Conservation (phyloP, 352 stramenopile species). For the Pythium insidiosum region DNA sequence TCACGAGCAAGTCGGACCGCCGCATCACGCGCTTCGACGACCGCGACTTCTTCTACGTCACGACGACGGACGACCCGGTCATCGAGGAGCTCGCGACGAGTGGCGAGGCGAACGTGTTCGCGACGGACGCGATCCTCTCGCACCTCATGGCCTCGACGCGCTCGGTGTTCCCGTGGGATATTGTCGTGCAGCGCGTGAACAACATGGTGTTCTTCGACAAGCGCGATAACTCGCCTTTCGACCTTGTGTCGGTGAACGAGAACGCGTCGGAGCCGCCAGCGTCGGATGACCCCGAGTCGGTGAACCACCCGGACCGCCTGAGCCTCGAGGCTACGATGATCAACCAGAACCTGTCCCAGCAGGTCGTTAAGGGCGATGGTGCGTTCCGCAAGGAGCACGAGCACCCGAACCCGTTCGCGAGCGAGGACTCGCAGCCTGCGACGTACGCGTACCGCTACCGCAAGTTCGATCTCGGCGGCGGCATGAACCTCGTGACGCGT, state of each 20-base stretch:
- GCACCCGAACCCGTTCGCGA: slow-evolving; percentile 92
- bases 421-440: slow-evolving; percentile 90
- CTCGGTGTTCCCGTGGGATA: slow-evolving; percentile 97
- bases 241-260: slow-evolving; percentile 95
- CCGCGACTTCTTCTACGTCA: slow-evolving; percentile 96
- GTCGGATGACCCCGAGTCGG: slow-evolving; percentile 80
- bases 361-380: slow-evolving; percentile 81
- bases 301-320: slow-evolving; percentile 95
- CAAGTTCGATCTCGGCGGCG: slow-evolving; percentile 91
- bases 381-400: slow-evolving; percentile 65
- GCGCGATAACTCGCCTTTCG: slow-evolving; percentile 90
- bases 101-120: slow-evolving; percentile 91
- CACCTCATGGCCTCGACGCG: slow-evolving; percentile 96
- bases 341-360: slow-evolving; percentile 98
- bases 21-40: slow-evolving; percentile 78
- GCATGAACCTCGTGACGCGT: slow-evolving; percentile 87
- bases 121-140: slow-evolving; percentile 95
- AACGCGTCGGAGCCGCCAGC: slow-evolving; percentile 89
- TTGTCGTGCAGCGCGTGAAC: slow-evolving; percentile 90
- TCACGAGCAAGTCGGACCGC: slow-evolving; percentile 82
- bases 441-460: slow-evolving; percentile 96
- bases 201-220: slow-evolving; percentile 98
- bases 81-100: slow-evolving; percentile 92
- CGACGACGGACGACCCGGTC: slow-evolving; percentile 94
- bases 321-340: slow-evolving; percentile 97